Conservation (phyloP, 2,329 filamentous ascomycete species). For the Lojkania enalia region DNA sequence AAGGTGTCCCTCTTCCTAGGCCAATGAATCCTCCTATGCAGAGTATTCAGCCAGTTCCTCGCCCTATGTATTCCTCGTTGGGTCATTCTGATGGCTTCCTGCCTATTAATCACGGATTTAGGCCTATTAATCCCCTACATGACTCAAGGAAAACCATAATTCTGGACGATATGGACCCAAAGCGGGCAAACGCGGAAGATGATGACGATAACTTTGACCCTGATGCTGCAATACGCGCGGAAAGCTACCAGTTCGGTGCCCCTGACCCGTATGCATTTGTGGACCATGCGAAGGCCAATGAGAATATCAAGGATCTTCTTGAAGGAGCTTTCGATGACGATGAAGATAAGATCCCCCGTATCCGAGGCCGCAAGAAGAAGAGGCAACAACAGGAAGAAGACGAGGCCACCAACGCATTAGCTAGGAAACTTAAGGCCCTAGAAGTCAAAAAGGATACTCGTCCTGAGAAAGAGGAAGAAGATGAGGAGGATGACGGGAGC, state of each 20-base stretch:
- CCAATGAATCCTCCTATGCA: slow-evolving; percentile 51
- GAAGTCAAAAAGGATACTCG: slow-evolving; percentile 52
- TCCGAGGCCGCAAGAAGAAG: slow-evolving; percentile 51
- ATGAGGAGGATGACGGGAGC: slow-evolving; percentile 61
- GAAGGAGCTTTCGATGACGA: slow-evolving; percentile 80
- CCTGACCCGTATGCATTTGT: slow-evolving; percentile 64
- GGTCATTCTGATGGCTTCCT: slow-evolving; percentile 47
- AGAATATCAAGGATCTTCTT: slow-evolving; percentile 78
- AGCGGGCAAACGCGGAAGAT: slow-evolving; percentile 48
- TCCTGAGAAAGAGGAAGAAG: slow-evolving; percentile 46
- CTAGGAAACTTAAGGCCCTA: slow-evolving; percentile 50
- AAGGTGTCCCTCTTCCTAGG: slow-evolving; percentile 51
- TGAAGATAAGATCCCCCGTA: slow-evolving; percentile 57
- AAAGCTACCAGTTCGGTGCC: slow-evolving; percentile 55
- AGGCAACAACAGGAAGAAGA: slow-evolving; percentile 39
- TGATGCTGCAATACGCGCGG: slow-evolving; percentile 50
- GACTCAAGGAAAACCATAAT: slow-evolving; percentile 46
- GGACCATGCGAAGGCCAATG: slow-evolving; percentile 71
- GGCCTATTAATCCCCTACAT: slow-evolving; percentile 29
- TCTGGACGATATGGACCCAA: slow-evolving; percentile 24
- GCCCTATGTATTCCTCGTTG: slow-evolving; percentile 58
- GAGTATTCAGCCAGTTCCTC: slow-evolving; percentile 55
- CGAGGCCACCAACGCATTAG: slow-evolving; percentile 44
- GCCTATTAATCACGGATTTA: slow-evolving; percentile 37
- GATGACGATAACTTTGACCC: slow-evolving; percentile 54